Conservation (phyloP, 179 eudicot species). For the Drosera spatulata region DNA sequence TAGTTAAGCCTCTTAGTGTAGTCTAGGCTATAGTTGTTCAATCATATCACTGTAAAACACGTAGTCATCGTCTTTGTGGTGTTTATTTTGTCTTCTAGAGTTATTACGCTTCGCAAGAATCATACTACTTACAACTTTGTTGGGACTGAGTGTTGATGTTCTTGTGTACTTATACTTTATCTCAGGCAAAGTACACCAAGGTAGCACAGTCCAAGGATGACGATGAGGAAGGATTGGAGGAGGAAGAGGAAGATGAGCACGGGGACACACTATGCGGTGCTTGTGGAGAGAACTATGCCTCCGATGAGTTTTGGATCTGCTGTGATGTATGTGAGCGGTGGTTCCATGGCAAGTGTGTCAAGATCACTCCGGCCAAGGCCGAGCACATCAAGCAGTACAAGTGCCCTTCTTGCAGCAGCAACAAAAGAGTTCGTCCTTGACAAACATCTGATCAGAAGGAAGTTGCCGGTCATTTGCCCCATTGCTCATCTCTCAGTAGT, state of each 20-base stretch:
- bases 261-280: conserved; percentile 60
- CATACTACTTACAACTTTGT: too few relatives aligned
- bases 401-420: conserved; percentile 65
- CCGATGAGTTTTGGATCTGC: conserved; percentile 74
- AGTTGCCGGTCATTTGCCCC: too few relatives aligned
- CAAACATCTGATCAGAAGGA: too few relatives aligned
- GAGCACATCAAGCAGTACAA: conserved; percentile 79
- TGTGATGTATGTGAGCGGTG: conserved; percentile 74
- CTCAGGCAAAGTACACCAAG: conserved; percentile 35
- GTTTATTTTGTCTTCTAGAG: too few relatives aligned
- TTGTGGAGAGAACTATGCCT: conserved; percentile 58
- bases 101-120: too few relatives aligned
- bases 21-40: too few relatives aligned
- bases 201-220: conserved; percentile 41
- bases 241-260: conserved; percentile 58
- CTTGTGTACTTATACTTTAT: conserved; percentile 25
- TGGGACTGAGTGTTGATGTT: too few relatives aligned
- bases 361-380: conserved; percentile 76
- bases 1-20: too few relatives aligned
- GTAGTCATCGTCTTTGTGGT: too few relatives aligned
- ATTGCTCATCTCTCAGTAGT: too few relatives aligned
- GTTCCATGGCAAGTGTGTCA: conserved; percentile 85
- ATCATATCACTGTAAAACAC: too few relatives aligned
- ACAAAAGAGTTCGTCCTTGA: background rate
- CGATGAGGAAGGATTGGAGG: conserved; percentile 24